Conservation (phyloP, 192 early-diverging fungal genomes). For the Backusella parvicylindrica region DNA sequence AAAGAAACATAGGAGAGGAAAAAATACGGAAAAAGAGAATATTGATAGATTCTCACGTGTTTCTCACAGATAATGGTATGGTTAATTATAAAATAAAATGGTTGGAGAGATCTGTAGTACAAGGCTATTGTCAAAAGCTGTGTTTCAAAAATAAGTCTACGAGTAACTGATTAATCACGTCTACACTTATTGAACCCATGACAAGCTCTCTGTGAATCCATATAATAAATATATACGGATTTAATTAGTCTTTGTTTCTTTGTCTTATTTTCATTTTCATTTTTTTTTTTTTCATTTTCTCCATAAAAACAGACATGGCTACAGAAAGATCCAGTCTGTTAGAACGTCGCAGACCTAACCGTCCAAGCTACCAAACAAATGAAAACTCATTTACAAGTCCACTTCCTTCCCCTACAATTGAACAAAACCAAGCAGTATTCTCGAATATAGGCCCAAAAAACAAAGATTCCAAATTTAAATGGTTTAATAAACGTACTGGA, state of each 20-base stretch:
- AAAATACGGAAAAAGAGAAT: background rate
- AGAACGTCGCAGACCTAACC: constrained; percentile 9
- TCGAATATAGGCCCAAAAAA: background rate
- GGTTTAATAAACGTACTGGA: constrained; percentile 32
- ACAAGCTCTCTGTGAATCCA: background rate
- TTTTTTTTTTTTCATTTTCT: background rate
- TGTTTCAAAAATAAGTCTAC: constrained; percentile 7
- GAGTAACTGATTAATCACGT: constrained; percentile 1
- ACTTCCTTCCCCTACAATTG: background rate
- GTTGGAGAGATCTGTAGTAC: background rate
- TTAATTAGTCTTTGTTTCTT: background rate
- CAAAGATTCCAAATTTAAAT: background rate
- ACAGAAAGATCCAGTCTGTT: constrained; percentile 10
- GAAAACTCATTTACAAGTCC: background rate
- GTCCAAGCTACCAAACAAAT: background rate
- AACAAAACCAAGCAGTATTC: constrained; percentile 1
- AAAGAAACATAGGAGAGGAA: background rate
- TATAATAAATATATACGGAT: background rate
- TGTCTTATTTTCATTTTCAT: background rate
- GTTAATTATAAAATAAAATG: background rate
- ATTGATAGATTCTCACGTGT: background rate
- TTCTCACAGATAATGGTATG: background rate
- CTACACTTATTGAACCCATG: background rate
- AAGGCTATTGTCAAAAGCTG: constrained; percentile 7
- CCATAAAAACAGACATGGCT: background rate